These are phyloP conservation scores for Cryphonectria carpinicola DNA, from an alignment of 2,329 filamentous ascomycete species.

Conservation along the genomic window DNA sequence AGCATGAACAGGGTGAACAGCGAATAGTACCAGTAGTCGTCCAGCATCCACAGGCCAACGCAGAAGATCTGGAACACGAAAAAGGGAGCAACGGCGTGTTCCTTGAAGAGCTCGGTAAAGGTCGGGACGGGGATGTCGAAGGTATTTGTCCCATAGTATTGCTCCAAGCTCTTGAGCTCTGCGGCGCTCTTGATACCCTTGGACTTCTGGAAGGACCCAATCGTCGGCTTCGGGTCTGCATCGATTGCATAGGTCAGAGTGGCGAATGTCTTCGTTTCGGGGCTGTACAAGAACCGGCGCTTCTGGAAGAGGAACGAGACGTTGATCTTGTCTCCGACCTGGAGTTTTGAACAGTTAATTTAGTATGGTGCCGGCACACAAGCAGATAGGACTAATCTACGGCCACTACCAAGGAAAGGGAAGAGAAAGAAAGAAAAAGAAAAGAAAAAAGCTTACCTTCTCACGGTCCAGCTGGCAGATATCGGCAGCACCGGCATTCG, in stretches of 20 bases:
- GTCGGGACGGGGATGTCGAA: constrained; percentile 98
- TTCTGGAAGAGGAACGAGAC: constrained; percentile 97
- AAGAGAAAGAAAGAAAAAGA: no score
- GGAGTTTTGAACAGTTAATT: constrained; percentile 21
- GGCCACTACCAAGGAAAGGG: not conserved
- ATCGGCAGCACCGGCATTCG: constrained; percentile 86
- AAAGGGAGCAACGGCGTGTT: constrained; percentile 97
- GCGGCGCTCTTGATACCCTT: constrained; percentile 73
- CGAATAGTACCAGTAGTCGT: constrained; percentile 99
- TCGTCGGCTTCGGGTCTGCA: constrained; percentile 76
- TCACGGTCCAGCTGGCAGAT: constrained; percentile 84
- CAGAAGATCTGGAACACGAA: constrained; percentile 99
- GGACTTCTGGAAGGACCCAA: constrained; percentile 79
- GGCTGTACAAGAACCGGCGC: constrained; percentile 86
- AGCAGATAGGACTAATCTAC: constrained; percentile 16
- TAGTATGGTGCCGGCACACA: constrained; percentile 11
- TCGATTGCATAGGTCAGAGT: constrained; percentile 86
- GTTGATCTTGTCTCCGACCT: constrained; percentile 74
- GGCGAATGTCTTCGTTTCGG: constrained; percentile 73
- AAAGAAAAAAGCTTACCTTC: constrained; percentile 50
- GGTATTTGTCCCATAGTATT: constrained; percentile 94
- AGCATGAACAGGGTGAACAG: constrained; percentile 99
- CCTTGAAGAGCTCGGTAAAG: constrained; percentile 94
- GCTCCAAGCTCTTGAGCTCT: constrained; percentile 79
- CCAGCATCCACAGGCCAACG: constrained; percentile 96